A percentile compares a stretch with the other conserved stretches of the same genome.
Evolutionary conservation across 2,329 filamentous ascomycete species (phyloP).

Genomic region (Talaromyces marneffei): DNA sequence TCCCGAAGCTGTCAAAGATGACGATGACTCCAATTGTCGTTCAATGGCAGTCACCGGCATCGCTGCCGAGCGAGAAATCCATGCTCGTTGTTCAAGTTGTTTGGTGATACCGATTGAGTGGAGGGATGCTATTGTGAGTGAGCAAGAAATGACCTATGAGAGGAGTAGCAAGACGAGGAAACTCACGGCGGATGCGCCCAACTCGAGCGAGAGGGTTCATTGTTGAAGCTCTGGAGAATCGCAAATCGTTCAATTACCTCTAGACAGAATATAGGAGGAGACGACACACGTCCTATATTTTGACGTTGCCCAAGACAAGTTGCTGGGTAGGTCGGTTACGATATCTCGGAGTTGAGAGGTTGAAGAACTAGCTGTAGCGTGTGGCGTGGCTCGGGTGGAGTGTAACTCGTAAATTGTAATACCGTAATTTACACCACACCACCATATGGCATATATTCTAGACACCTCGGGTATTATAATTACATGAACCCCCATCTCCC

Average conservation of each 20-base stretch:
- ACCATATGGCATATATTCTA: not conserved
- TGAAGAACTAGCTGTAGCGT: conserved; percentile 7
- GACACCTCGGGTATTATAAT: not conserved
- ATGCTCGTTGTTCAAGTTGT: conserved; percentile 33
- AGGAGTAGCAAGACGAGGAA: not conserved
- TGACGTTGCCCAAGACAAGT: not conserved
- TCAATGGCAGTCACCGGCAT: conserved; percentile 40
- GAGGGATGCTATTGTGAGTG: conserved; percentile 24
- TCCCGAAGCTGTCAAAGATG: conserved; percentile 37
- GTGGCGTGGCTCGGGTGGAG: not conserved
- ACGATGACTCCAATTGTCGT: conserved; percentile 28
- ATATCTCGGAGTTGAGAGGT: conserved; percentile 8
- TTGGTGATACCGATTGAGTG: conserved; percentile 25
- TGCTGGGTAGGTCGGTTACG: not conserved
- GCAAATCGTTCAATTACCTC: not conserved
- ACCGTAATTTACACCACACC: not conserved
- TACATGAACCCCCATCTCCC: not conserved
- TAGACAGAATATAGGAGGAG: not conserved
- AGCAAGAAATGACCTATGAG: conserved; percentile 16
- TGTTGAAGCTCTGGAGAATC: not conserved
- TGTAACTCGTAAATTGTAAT: not conserved
- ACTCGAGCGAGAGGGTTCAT: conserved; percentile 12
- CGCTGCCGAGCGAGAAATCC: conserved; percentile 39
- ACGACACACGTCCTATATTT: conserved; percentile 2
- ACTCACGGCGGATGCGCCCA: conserved; percentile 16